Conservation (phyloP, 768 basidiomycete genomes). For the Podaxis sp. region DNA sequence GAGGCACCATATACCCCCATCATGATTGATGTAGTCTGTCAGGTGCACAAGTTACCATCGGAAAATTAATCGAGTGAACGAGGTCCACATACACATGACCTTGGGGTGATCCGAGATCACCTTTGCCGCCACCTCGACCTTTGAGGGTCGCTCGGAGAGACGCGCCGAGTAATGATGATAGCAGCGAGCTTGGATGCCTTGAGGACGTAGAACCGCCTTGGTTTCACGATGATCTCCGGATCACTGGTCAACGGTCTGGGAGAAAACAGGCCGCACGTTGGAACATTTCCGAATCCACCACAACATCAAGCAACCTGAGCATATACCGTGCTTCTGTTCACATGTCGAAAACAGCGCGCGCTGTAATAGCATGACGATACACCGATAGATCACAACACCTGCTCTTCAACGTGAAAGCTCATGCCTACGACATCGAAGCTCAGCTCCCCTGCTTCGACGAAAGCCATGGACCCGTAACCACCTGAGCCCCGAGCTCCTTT, state of each 20-base stretch:
- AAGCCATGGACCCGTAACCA: slow-evolving; percentile 73
- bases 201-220: not conserved
- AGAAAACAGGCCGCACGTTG: not conserved
- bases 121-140: not conserved
- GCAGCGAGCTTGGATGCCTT: not conserved
- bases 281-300: not conserved
- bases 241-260: not conserved
- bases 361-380: slow-evolving; percentile 87
- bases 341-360: slow-evolving; percentile 87
- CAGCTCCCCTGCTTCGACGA: slow-evolving; percentile 40
- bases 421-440: too few relatives aligned
- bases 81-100: not conserved
- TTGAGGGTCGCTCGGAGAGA: not conserved
- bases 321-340: slow-evolving; percentile 73
- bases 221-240: not conserved
- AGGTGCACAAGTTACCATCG: not conserved
- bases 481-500: slow-evolving; percentile 90
- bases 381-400: slow-evolving; percentile 63
- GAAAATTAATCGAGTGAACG: not conserved
- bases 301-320: slow-evolving; percentile 15
- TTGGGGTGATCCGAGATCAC: not conserved
- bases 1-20: not conserved
- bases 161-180: not conserved
- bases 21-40: slow-evolving; percentile 1
- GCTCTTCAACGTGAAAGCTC: not conserved